Conservation (phyloP, 2,329 filamentous ascomycete genomes). For the Curvularia hawaiiensis region DNA sequence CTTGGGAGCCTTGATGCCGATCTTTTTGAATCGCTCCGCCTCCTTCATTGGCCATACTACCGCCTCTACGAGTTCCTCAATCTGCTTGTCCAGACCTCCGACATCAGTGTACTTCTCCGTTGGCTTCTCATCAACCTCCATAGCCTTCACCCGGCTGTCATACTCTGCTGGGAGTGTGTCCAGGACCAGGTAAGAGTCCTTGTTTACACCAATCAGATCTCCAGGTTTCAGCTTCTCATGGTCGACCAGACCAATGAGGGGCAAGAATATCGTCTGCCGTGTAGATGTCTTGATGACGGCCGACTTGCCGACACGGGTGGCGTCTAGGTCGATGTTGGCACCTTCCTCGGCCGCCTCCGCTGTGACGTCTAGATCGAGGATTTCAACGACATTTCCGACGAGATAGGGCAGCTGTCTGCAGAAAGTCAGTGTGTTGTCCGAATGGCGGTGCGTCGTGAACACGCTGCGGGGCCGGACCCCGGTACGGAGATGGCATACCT, state of each 20-base stretch:
- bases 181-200: slow-evolving; percentile 96
- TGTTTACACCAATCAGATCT: slow-evolving; percentile 97
- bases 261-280: slow-evolving; percentile 96
- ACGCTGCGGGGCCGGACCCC: slow-evolving; percentile 5
- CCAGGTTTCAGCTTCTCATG: slow-evolving; percentile 93
- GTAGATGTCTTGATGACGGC: slow-evolving; percentile 99
- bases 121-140: slow-evolving; percentile 99
- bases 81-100: slow-evolving; percentile 97
- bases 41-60: slow-evolving; percentile 99
- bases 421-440: slow-evolving; percentile 8
- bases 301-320: slow-evolving; percentile 94
- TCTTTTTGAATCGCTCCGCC: slow-evolving; percentile 98
- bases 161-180: slow-evolving; percentile 98
- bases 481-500: slow-evolving; percentile 62
- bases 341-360: slow-evolving; percentile 96
- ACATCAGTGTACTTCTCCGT: slow-evolving; percentile 99
- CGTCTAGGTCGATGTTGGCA: slow-evolving; percentile 97
- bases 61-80: slow-evolving; percentile 96
- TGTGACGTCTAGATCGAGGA: slow-evolving; percentile 94
- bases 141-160: slow-evolving; percentile 97
- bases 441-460: neutral
- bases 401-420: slow-evolving; percentile 93
- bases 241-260: slow-evolving; percentile 95
- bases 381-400: slow-evolving; percentile 96
- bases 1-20: slow-evolving; percentile 98